Evolutionary conservation across 768 basidiomycete species (phyloP).

Genomic region (Paxillus involutus): DNA sequence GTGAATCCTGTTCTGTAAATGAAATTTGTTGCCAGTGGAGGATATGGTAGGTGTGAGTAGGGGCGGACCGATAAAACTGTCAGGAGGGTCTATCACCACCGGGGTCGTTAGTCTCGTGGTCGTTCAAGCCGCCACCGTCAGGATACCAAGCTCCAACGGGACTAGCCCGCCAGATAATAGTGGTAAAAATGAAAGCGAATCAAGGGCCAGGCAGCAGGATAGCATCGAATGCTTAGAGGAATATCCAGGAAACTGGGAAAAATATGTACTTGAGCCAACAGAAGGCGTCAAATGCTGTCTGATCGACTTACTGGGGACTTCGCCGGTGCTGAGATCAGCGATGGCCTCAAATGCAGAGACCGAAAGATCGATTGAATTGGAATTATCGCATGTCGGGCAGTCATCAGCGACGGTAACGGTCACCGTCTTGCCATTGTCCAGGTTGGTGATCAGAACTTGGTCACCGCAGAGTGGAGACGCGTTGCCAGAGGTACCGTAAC

Average conservation of each 20-base stretch:
- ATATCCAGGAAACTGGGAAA: slow-evolving; percentile 30
- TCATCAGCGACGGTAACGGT: slow-evolving; percentile 71
- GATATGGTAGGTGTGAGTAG: slow-evolving; percentile 16
- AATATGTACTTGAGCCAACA: not conserved
- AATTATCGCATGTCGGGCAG: slow-evolving; percentile 74
- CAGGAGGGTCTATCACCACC: slow-evolving; percentile 38
- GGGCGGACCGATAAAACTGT: slow-evolving; percentile 18
- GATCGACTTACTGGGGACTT: slow-evolving; percentile 52
- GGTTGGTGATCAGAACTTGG: slow-evolving; percentile 62
- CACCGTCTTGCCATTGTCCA: slow-evolving; percentile 49
- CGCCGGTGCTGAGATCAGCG: slow-evolving; percentile 48
- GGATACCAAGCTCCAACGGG: slow-evolving; percentile 13
- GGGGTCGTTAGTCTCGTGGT: slow-evolving; percentile 43
- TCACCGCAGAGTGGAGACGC: slow-evolving; percentile 64
- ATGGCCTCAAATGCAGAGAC: slow-evolving; percentile 62
- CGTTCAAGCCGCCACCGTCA: slow-evolving; percentile 7
- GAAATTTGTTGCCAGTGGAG: slow-evolving; percentile 14
- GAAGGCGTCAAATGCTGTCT: not conserved
- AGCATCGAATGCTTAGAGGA: slow-evolving; percentile 2
- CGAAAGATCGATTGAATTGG: slow-evolving; percentile 76
- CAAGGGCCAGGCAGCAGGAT: slow-evolving; percentile 6
- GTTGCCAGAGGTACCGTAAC: slow-evolving; percentile 49
- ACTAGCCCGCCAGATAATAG: slow-evolving; percentile 15
- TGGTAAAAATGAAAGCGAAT: slow-evolving; percentile 12
- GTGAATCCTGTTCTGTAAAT: not conserved